These are phyloP conservation scores for Staphylotrichum tortipilum DNA, from an alignment of 495 filamentous ascomycete species.

Conservation along the genomic window DNA sequence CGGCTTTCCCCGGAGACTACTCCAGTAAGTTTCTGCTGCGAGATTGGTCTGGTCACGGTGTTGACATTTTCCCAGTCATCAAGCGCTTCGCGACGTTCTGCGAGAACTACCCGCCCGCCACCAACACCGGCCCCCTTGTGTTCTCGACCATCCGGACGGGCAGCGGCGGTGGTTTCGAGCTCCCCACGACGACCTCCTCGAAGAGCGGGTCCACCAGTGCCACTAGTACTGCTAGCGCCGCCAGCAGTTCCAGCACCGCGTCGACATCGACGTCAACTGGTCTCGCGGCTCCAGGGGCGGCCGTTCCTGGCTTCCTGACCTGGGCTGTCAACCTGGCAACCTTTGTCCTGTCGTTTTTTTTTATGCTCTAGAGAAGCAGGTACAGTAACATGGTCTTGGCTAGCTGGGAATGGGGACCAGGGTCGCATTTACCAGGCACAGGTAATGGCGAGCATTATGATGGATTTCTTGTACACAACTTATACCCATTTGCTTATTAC, in stretches of 20 bases:
- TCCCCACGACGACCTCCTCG: not conserved
- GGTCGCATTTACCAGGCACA: too few species aligned
- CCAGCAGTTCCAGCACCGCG: not conserved
- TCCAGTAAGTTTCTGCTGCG: slow-evolving; percentile 4
- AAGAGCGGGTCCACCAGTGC: not conserved
- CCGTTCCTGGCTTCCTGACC: not conserved
- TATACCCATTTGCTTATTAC: too few species aligned
- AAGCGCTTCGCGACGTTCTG: slow-evolving; percentile 12
- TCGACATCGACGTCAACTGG: slow-evolving; percentile 6
- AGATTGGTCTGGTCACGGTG: too few species aligned
- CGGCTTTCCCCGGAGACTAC: slow-evolving; percentile 9
- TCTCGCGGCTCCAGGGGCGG: not conserved
- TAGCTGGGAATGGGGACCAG: not conserved
- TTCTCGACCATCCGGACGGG: not conserved
- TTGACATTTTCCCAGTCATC: slow-evolving; percentile 15
- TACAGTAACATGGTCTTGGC: not conserved
- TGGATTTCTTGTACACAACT: not conserved
- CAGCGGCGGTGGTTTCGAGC: not conserved
- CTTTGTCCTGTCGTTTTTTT: slow-evolving; percentile 10
- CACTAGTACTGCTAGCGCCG: not conserved
- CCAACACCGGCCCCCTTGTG: not conserved
- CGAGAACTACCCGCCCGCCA: slow-evolving; percentile 1
- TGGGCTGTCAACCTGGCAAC: slow-evolving; percentile 8
- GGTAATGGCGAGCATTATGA: not conserved
- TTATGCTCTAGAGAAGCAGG: slow-evolving; percentile 4